Base-by-base conservation (phyloP, 768 basidiomycete genomes). In the Psilocybe cubensis region DNA sequence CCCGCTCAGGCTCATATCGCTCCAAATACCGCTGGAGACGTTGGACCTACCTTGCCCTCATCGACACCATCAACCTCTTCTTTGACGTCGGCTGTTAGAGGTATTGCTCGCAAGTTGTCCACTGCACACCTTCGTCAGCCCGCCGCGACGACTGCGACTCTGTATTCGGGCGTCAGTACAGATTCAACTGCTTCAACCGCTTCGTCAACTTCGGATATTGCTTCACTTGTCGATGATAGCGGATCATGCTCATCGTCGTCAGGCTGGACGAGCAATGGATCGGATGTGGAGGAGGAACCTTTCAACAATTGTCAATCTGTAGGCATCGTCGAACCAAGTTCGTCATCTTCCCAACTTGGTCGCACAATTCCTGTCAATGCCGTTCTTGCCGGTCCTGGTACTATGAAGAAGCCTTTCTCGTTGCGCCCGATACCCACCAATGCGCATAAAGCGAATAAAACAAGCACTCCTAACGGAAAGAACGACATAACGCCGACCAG, bases 181-280 rank as follows among this genome's bases (percentile, higher is more conserved):
- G 78, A 78, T 44, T 76, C 76, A 11, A 55, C 68, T 7, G 62
- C 67, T 2, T 66, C 67, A 17, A 64, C 61, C 33, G 61, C 67
- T 25, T 65, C 67, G 1, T 68, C 65, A 11, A 60, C 72, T 21
- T 87, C 87, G 2, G 88, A 88, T 49, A 75, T 85, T 65, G 83
- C 79, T 55, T 87, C 84, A 24, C 72, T 88, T 44, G 80, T 81
- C n/a, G 86, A 88, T 58, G 85, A 88, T 60, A 81, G 78, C 20
- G 82, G 80, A 24, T 86, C 84, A 11, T 84, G 83, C 11, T 83
- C 81, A 38, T 86, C 83, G 3, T 82, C 81, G 46, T 82, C 81
- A 56, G 81, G 78, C 8, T 82, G 79, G 78, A 71, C 74, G 52
- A 81, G 79, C 57, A 78, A 76, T 40, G 81, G 80, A 56, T 83